Base-by-base conservation (phyloP, 179 eudicot genomes). In the Silene vulgaris region DNA sequence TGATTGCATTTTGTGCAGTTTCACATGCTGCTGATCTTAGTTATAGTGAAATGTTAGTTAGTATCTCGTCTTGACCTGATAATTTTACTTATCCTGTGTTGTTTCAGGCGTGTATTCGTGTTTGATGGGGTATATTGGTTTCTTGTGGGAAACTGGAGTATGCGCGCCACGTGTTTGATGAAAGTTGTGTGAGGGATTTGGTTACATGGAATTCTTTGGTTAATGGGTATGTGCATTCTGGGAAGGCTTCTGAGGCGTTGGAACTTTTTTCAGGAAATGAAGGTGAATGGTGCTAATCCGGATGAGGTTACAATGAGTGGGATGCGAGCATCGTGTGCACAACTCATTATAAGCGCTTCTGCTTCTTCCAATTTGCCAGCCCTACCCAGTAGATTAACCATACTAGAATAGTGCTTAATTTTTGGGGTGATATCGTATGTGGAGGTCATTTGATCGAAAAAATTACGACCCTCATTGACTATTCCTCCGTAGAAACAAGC, bases 181-280 rank as follows among this genome's bases (percentile, higher is more conserved):
- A 86, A 86, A 92, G 88, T 87, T 62, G 63, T 81, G 91, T 86
- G 56, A 87, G 93, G 74, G 97, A 95, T 83, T 83, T 90, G 87
- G 97, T 95, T 71, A 86, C 90, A 65, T 95, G 97, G 95, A 95
- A 95, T 77, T 82, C 97, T 37, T 85, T 95, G 90, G 86, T 95
- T 12, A 86, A 89, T 82, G 97, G 99, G 1, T 95, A 85, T 81
- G 97, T 84, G 30, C 85, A 80, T 78, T 76, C 87, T 76, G 94
- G 94, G 76, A 75, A 57, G 78, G 82, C 74, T 11, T 7, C 29
- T 32, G 88, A 94, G 52, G 91, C 97, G 0, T 74, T 94, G 80
- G 48, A 56, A 30, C 69, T n/a, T 92, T 21, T 94, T 75, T 82
- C 74, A 74, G 26, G 88, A 87, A 28, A 92, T 92, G 97, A 74